Percentiles rank a stretch among this genome's conserved stretches.
Evolutionary conservation across 768 basidiomycete genomes (phyloP).

Genomic region (Rickenella mellea): DNA sequence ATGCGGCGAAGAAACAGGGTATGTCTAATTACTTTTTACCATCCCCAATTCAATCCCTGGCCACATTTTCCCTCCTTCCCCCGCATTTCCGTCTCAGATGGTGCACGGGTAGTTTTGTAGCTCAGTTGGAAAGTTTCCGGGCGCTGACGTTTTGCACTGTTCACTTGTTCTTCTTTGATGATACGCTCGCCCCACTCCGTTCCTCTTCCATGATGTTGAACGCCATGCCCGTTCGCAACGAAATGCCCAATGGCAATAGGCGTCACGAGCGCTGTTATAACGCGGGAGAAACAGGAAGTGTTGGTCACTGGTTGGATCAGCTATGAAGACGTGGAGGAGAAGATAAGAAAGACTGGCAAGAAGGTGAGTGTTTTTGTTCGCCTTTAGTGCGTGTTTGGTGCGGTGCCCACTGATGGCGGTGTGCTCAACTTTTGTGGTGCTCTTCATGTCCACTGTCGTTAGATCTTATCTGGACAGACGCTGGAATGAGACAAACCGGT

Average conservation of each 20-base stretch:
- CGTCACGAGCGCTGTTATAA: constrained; percentile 48
- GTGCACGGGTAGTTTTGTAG: constrained; percentile 5
- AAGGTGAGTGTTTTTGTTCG: constrained; percentile 37
- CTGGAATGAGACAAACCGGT: background rate
- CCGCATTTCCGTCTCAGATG: background rate
- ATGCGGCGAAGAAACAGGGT: constrained; percentile 41
- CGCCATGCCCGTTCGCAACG: background rate
- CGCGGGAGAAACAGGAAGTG: constrained; percentile 64
- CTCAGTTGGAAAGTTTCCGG: too few relatives aligned
- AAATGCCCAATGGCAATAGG: constrained; percentile 26
- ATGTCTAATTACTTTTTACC: constrained; percentile 17
- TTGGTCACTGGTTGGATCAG: constrained; percentile 48
- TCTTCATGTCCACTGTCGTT: background rate
- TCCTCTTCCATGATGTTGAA: background rate
- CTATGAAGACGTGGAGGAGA: constrained; percentile 58
- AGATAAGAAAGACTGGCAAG: constrained; percentile 89
- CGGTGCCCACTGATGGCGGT: too few relatives aligned
- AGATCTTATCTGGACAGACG: background rate
- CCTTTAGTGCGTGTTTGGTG: background rate
- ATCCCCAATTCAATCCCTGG: background rate
- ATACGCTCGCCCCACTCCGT: too few relatives aligned
- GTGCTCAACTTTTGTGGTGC: too few relatives aligned
- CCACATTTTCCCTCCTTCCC: background rate
- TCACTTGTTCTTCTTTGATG: too few relatives aligned
- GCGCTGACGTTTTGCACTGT: too few relatives aligned